phyloP scores from a whole-genome alignment of 208 protist species.

The Naegleria gruberi region DNA sequence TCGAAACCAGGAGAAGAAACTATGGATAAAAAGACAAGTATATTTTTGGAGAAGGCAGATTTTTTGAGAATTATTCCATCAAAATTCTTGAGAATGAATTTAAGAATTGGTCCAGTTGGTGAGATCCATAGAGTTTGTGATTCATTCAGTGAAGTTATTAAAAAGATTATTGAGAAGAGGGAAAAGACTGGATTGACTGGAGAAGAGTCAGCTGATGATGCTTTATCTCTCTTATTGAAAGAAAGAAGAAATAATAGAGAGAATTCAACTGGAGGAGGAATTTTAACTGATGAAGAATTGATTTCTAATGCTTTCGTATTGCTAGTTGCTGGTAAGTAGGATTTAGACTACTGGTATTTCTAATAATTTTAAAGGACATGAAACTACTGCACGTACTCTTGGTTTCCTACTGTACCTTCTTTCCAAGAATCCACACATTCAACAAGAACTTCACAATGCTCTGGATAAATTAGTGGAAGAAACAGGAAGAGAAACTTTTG shows the following conservation, averaged over 20 bases:
- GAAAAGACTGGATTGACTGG: too few species aligned
- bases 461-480: not conserved
- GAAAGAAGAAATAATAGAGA: not conserved
- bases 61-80: not conserved
- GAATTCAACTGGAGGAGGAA: not conserved
- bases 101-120: not conserved
- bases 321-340: conserved; percentile 7
- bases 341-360: too few species aligned
- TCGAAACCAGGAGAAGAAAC: not conserved
- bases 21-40: not conserved
- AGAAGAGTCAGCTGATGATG: not conserved
- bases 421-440: not conserved
- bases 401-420: not conserved
- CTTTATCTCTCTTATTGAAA: not conserved
- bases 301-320: conserved; percentile 2
- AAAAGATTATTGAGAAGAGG: not conserved
- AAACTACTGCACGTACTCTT: conserved; percentile 4
- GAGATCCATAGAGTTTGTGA: not conserved
- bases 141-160: not conserved
- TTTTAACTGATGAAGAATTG: not conserved
- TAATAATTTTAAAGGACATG: not conserved
- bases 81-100: not conserved
- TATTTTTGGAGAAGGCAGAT: not conserved
- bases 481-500: not conserved
- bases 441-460: not conserved